Conservation (phyloP, 2,329 filamentous ascomycete genomes). For the Beauveria caledonica region DNA sequence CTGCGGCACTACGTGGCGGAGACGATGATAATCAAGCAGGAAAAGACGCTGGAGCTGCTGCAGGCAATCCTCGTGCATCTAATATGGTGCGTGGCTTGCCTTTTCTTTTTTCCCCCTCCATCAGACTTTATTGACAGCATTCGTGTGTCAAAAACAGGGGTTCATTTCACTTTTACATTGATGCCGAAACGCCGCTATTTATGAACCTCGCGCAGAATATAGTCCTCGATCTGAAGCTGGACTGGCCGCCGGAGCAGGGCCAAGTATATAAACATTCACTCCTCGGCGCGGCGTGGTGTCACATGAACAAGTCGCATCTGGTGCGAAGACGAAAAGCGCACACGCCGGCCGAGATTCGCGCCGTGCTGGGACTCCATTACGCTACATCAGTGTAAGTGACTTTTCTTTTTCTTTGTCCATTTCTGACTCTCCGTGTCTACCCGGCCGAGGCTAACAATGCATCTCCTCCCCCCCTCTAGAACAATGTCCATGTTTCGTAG, state of each 20-base stretch:
- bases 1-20: constrained; percentile 22
- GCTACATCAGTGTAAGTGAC: neutral
- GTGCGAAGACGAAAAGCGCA: neutral
- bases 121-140: too few species aligned
- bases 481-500: constrained; percentile 8
- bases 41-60: constrained; percentile 22
- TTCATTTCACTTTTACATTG: constrained; percentile 23
- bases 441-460: neutral
- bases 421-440: neutral
- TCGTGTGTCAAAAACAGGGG: constrained; percentile 19
- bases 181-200: constrained; percentile 11
- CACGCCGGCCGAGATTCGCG: constrained; percentile 3
- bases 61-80: constrained; percentile 23
- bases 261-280: neutral
- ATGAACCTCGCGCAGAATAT: constrained; percentile 2
- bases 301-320: constrained; percentile 9
- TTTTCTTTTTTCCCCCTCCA: neutral
- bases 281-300: constrained; percentile 6
- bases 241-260: constrained; percentile 1
- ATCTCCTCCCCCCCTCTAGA: neutral
- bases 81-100: constrained; percentile 19
- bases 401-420: accelerated
- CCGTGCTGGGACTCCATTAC: constrained; percentile 2
- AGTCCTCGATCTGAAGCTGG: constrained; percentile 1
- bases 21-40: constrained; percentile 21